A percentile compares a stretch with the other conserved stretches of the same genome.
Conservation (phyloP, 257 asterid species). For the Solanum raphanifolium region DNA sequence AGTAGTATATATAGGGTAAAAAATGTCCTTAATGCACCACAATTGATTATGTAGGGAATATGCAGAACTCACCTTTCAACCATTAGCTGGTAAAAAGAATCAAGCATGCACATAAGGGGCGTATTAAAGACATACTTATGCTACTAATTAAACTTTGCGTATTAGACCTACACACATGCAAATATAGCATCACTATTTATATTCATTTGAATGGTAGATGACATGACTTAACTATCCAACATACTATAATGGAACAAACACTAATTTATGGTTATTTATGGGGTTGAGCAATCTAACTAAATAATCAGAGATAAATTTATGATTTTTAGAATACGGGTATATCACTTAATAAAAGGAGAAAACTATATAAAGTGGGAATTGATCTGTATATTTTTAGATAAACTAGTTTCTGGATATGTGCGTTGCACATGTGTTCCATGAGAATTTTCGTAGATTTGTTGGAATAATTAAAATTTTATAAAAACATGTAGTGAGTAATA, state of each 20-base stretch:
- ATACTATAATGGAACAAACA: background rate
- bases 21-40: background rate
- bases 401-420: too few species aligned
- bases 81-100: background rate
- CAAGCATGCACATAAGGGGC: background rate
- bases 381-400: too few species aligned
- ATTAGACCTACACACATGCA: background rate
- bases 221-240: background rate
- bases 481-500: too few species aligned
- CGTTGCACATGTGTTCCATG: too few species aligned
- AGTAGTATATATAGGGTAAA: background rate
- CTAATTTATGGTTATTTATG: background rate
- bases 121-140: background rate
- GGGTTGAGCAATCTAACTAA: background rate
- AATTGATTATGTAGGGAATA: background rate
- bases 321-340: background rate
- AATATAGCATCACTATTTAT: background rate
- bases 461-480: too few species aligned
- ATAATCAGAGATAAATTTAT: background rate
- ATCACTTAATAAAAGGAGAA: background rate
- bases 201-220: background rate
- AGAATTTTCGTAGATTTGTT: too few species aligned
- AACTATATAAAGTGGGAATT: background rate
- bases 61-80: background rate
- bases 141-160: background rate